Conservation (phyloP, 1,284 basidiomycete genomes). For the Sporisorium exsertum region DNA sequence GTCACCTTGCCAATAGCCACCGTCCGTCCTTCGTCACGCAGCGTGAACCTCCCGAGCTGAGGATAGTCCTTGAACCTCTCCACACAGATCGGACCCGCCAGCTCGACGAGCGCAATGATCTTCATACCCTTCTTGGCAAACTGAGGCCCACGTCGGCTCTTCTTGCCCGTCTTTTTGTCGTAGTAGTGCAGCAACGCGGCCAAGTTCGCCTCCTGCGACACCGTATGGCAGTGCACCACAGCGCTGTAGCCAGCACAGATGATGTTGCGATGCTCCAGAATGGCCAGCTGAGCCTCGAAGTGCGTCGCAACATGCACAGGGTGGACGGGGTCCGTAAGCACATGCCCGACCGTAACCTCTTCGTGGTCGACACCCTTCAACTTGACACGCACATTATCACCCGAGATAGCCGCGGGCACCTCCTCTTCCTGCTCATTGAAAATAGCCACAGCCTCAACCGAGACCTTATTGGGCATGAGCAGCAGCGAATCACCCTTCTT, state of each 20-base stretch:
- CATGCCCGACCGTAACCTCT: constrained; percentile 64
- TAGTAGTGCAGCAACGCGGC: constrained; percentile 67
- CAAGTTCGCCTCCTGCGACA: constrained; percentile 64
- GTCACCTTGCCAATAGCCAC: constrained; percentile 68
- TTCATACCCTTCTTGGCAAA: constrained; percentile 68
- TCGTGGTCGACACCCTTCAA: constrained; percentile 67
- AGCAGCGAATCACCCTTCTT: constrained; percentile 62
- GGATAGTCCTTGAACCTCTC: constrained; percentile 68
- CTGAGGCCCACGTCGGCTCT: constrained; percentile 66
- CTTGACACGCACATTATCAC: constrained; percentile 69
- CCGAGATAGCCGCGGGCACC: constrained; percentile 68
- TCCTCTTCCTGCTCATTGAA: constrained; percentile 68
- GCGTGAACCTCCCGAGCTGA: constrained; percentile 67
- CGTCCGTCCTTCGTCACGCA: constrained; percentile 67
- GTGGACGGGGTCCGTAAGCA: constrained; percentile 61
- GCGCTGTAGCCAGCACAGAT: constrained; percentile 68
- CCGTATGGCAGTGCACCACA: constrained; percentile 67
- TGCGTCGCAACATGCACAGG: constrained; percentile 66
- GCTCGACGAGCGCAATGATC: constrained; percentile 67
- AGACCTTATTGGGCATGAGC: constrained; percentile 66
- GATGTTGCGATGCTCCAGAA: constrained; percentile 68
- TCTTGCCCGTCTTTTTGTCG: constrained; percentile 69
- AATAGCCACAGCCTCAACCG: constrained; percentile 63
- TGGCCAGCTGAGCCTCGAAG: constrained; percentile 69
- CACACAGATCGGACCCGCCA: constrained; percentile 62